A percentile compares a stretch with the other conserved stretches of the same genome.
Conservation (phyloP, 768 basidiomycete genomes). For the Suillus tomentosus region DNA sequence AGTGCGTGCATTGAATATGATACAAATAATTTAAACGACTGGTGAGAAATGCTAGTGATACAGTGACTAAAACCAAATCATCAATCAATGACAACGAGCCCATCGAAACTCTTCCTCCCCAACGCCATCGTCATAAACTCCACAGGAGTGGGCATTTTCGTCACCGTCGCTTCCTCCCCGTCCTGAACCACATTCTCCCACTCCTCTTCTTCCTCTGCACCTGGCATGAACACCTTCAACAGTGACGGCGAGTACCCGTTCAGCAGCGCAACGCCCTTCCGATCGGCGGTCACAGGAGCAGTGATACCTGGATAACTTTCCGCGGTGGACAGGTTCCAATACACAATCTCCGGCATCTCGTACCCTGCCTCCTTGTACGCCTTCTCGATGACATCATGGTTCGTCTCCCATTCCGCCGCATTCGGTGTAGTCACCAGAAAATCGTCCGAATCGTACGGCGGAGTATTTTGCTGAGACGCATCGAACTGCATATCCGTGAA, state of each 20-base stretch:
- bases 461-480: not conserved
- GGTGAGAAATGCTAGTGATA: conserved; percentile 5
- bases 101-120: conserved; percentile 52
- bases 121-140: conserved; percentile 51
- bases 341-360: conserved; percentile 72
- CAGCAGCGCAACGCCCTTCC: conserved; percentile 66
- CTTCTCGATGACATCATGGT: conserved; percentile 54
- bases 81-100: conserved; percentile 59
- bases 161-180: conserved; percentile 14
- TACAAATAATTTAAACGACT: not conserved
- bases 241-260: conserved; percentile 70
- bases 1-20: not conserved
- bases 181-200: conserved; percentile 39
- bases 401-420: conserved; percentile 54
- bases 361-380: conserved; percentile 66
- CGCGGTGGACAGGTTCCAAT: conserved; percentile 57
- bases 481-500: conserved; percentile 86
- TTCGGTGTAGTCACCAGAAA: conserved; percentile 11
- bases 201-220: conserved; percentile 42
- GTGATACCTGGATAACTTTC: conserved; percentile 27
- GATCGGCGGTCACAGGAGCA: conserved; percentile 51
- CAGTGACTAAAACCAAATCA: not conserved
- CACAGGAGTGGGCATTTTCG: conserved; percentile 41
- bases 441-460: not conserved
- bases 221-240: conserved; percentile 70